Conservation (phyloP, 148 eudicot species). For the Spergularia bocconei region DNA sequence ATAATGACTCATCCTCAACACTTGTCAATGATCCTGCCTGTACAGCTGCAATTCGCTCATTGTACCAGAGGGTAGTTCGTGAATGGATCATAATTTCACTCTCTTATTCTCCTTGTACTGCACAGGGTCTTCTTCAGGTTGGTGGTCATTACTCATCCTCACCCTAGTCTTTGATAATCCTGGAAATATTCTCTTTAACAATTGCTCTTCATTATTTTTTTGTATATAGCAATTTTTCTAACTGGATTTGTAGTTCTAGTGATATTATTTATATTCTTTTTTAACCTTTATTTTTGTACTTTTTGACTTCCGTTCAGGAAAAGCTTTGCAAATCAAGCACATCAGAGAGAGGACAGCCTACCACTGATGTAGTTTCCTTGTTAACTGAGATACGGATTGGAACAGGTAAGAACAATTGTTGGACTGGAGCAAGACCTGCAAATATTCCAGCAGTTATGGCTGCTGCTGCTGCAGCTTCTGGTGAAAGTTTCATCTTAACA, state of each 20-base stretch:
- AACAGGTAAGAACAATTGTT: conserved; percentile 84
- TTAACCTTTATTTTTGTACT: background rate
- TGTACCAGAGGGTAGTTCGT: conserved; percentile 80
- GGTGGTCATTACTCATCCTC: conserved; percentile 12
- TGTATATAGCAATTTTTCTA: too few relatives aligned
- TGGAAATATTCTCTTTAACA: background rate
- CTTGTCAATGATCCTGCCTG: conserved; percentile 95
- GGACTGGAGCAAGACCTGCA: conserved; percentile 83
- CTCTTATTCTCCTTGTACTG: conserved; percentile 96
- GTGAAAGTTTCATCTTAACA: conserved; percentile 70
- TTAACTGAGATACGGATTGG: conserved; percentile 95
- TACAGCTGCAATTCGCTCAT: conserved; percentile 72
- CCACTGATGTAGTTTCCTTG: conserved; percentile 90
- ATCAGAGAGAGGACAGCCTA: conserved; percentile 80
- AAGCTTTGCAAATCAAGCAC: conserved; percentile 86
- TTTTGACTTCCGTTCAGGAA: conserved; percentile 52
- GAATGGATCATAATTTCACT: conserved; percentile 95
- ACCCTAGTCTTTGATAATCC: background rate
- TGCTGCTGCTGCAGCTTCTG: conserved; percentile 98
- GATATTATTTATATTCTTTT: too few relatives aligned
- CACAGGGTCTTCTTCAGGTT: conserved; percentile 99
- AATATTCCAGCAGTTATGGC: conserved; percentile 99
- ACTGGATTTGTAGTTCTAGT: too few relatives aligned
- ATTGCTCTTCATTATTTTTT: background rate
- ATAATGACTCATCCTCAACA: conserved; percentile 71